A percentile compares a stretch with the other conserved stretches of the same genome.
These are phyloP conservation scores for Dipodascopsis uninucleata DNA, from an alignment of 805 yeast species.

Conservation along the genomic window DNA sequence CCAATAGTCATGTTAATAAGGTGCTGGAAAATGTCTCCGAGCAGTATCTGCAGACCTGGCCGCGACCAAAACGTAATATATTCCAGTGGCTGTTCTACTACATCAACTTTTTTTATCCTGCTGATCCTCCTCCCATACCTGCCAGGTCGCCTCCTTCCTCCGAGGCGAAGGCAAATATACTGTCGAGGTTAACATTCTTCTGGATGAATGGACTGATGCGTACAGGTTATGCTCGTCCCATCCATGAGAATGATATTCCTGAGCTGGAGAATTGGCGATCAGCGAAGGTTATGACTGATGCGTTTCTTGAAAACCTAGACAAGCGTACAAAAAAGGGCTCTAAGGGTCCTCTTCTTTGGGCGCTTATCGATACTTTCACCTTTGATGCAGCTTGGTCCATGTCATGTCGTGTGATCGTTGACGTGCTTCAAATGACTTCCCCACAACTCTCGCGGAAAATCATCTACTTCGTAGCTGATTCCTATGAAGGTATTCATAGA, in stretches of 20 bases:
- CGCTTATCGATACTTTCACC: slow-evolving; percentile 39
- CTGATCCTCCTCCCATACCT: slow-evolving; percentile 29
- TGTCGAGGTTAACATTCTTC: slow-evolving; percentile 47
- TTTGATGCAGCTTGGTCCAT: slow-evolving; percentile 39
- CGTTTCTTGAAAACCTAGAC: slow-evolving; percentile 37
- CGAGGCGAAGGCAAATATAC: slow-evolving; percentile 35
- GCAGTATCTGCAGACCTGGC: no score
- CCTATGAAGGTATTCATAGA: slow-evolving; percentile 40
- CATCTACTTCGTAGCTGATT: slow-evolving; percentile 58
- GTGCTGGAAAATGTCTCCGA: no score
- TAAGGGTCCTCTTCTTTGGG: slow-evolving; percentile 34
- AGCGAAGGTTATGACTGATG: slow-evolving; percentile 38
- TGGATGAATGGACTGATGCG: slow-evolving; percentile 53
- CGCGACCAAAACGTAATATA: neutral
- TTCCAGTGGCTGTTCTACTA: neutral
- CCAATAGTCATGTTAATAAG: no score
- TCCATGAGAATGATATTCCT: slow-evolving; percentile 56
- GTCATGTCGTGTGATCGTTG: slow-evolving; percentile 34
- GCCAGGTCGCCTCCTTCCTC: slow-evolving; percentile 22
- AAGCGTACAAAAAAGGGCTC: slow-evolving; percentile 32
- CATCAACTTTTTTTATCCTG: slow-evolving; percentile 9
- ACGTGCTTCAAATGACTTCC: slow-evolving; percentile 46
- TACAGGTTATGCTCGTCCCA: slow-evolving; percentile 58
- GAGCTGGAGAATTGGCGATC: slow-evolving; percentile 40
- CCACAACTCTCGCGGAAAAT: slow-evolving; percentile 65